Percentiles rank a stretch among this genome's conserved stretches.
Evolutionary conservation across 179 eudicot species (phyloP).

Genomic region (Gypsophila paniculata): DNA sequence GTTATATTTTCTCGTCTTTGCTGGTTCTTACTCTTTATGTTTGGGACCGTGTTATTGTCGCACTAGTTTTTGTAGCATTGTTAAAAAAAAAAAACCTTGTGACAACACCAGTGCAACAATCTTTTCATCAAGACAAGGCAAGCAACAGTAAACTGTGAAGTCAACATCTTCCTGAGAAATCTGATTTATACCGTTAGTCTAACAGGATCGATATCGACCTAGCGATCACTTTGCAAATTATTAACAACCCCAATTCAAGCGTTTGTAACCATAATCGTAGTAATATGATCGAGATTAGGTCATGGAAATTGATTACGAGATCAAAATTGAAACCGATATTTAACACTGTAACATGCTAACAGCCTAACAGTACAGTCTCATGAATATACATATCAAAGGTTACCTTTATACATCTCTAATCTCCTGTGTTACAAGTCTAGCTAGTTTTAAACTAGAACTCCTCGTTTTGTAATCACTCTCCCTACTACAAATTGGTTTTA

Average conservation of each 20-base stretch:
- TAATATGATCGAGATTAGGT: too few species aligned
- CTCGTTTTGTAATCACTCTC: slow-evolving; percentile 17
- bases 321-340: background rate
- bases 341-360: background rate
- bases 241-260: too few species aligned
- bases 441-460: slow-evolving; percentile 19
- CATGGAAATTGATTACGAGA: background rate
- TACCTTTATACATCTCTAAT: slow-evolving; percentile 29
- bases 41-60: too few species aligned
- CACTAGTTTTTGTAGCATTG: background rate
- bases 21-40: too few species aligned
- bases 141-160: background rate
- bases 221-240: too few species aligned
- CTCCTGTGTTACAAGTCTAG: slow-evolving; percentile 4
- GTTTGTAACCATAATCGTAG: too few species aligned
- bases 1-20: too few species aligned
- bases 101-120: background rate
- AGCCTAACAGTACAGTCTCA: slow-evolving; percentile 19
- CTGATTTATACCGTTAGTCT: background rate
- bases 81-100: background rate
- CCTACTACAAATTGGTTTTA: slow-evolving; percentile 9
- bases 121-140: background rate
- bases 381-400: slow-evolving; percentile 22
- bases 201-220: too few species aligned
- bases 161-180: slow-evolving; percentile 8